phyloP scores from a whole-genome alignment of 1,284 basidiomycete species.

The Naganishia albida region DNA sequence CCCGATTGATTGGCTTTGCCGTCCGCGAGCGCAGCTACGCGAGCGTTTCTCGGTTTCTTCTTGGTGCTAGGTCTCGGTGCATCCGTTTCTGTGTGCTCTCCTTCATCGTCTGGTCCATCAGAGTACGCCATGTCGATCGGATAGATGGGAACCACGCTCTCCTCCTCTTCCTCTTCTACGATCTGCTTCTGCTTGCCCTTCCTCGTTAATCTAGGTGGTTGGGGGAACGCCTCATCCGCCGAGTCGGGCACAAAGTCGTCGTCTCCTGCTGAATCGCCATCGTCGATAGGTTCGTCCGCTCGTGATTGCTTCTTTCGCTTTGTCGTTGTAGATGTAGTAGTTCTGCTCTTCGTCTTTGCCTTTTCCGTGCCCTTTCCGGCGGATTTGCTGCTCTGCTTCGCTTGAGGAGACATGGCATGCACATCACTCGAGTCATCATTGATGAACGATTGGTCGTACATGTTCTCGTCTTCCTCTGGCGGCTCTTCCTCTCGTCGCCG shows the following conservation, averaged over 20 bases:
- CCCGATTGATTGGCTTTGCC: neutral
- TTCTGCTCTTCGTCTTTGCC: constrained; percentile 9
- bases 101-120: constrained; percentile 20
- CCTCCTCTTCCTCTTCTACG: constrained; percentile 11
- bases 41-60: constrained; percentile 4
- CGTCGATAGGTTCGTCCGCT: neutral
- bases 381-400: neutral
- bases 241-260: constrained; percentile 7
- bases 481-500: neutral
- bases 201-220: constrained; percentile 4
- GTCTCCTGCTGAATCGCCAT: constrained; percentile 4
- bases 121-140: constrained; percentile 15
- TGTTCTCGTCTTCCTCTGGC: constrained; percentile 10
- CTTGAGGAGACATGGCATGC: neutral
- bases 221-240: constrained; percentile 2
- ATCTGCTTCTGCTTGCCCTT: constrained; percentile 15
- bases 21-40: constrained; percentile 4
- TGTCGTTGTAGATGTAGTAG: neutral
- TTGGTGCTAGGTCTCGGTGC: constrained; percentile 2
- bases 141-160: constrained; percentile 8
- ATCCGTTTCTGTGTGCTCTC: constrained; percentile 23
- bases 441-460: constrained; percentile 26
- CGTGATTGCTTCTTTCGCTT: constrained; percentile 9
- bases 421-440: constrained; percentile 21
- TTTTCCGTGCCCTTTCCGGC: constrained; percentile 4